Evolutionary conservation across 2,329 filamentous ascomycete genomes (phyloP), one percentile per base, ranked within the genome.

Genomic region (Fusarium udum): DNA sequence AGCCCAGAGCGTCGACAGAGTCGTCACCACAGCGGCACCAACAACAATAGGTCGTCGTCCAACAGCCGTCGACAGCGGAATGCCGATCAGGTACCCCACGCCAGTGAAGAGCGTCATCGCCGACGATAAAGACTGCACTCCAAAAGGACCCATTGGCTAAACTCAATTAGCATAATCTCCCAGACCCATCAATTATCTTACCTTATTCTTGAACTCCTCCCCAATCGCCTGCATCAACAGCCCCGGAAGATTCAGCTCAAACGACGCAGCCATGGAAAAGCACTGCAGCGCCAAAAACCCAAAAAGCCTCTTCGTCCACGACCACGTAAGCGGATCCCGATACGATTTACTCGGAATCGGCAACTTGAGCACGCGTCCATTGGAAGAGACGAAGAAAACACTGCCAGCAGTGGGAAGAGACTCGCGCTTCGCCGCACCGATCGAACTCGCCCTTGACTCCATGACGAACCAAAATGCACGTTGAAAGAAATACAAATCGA

Each of bases 371-470:
- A 75, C 69, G 10, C 55, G 61, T 8, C 74, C 73, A 8, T 66
- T 56, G 8, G 71, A 69, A 26, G 73, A 67, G 26, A 75, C 58
- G 48, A 75, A 76, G 62, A 76, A 75, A 39, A 75, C 74, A 66
- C 74, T 75, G 74, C 73, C 74, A 36, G 74, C 67, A 74, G 71
- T 66, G 63, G 69, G 72, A 10, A 67, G n/a, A 26, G 72, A 72
- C 11, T 69, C 72, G 31, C 72, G 64, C 12, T 39, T 61, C 1
- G 42, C 15, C 3, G 39, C 9, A 24, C 13, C n/a, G 4, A 46
- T 40, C 11, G 59, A 49, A 37, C 37, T 46, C 13, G 45, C 7
- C 16, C 20, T 15, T n/a, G 62, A 74, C 14, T 22, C 31, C 71
- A 73, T 72, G 26, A 37, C 7, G n/a, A n/a, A 28, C 12, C 18